A percentile compares a stretch with the other conserved stretches of the same genome.
Conservation (phyloP, 176 grass and related monocot species). For the Rhynchospora breviuscula region DNA sequence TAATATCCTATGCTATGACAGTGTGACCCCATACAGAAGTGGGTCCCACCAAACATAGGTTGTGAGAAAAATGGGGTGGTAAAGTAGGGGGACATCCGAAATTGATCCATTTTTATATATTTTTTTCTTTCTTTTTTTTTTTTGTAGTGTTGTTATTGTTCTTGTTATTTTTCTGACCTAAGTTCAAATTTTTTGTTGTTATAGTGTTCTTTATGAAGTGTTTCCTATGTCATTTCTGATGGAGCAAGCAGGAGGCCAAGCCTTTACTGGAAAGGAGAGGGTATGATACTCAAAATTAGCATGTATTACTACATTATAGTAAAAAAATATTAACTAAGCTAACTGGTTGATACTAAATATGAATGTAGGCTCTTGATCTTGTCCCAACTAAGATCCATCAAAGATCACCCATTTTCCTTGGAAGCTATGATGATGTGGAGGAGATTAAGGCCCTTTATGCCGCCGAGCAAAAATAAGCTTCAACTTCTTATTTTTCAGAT, state of each 20-base stretch:
- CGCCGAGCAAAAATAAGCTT: conserved; percentile 35
- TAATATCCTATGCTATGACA: too few relatives aligned
- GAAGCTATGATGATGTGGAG: conserved; percentile 84
- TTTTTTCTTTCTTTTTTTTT: background rate
- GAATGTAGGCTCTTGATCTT: conserved; percentile 70
- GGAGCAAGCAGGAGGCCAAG: conserved; percentile 90
- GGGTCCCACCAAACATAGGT: too few relatives aligned
- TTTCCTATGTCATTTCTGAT: conserved; percentile 99
- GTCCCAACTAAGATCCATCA: conserved; percentile 81
- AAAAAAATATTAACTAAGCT: background rate
- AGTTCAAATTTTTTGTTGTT: conserved; percentile 8
- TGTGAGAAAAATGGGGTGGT: too few relatives aligned
- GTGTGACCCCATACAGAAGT: too few relatives aligned
- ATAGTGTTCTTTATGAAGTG: conserved; percentile 94
- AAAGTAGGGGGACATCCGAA: too few relatives aligned
- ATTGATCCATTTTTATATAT: too few relatives aligned
- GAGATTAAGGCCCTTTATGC: conserved; percentile 87
- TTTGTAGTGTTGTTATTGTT: background rate
- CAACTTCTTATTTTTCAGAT: background rate
- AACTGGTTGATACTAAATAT: background rate
- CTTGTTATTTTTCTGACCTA: background rate
- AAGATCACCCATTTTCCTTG: conserved; percentile 85
- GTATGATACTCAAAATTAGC: conserved; percentile 26
- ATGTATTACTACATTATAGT: background rate
- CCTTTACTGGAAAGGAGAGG: conserved; percentile 90